A percentile compares a stretch with the other conserved stretches of the same genome.
These are phyloP conservation scores for Metschnikowia santaceciliae DNA, from an alignment of 805 yeast species.

Conservation along the genomic window DNA sequence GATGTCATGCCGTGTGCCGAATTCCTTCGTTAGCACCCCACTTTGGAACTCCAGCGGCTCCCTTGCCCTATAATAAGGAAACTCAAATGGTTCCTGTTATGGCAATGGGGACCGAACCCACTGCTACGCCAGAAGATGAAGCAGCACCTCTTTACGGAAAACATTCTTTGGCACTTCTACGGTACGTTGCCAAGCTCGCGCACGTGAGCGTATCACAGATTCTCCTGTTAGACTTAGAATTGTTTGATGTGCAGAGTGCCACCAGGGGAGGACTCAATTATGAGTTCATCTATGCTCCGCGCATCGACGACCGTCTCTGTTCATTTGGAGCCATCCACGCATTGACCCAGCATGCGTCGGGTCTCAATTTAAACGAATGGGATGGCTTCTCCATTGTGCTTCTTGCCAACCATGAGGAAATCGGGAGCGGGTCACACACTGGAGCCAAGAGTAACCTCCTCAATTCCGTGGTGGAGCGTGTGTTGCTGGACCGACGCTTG, in stretches of 20 bases:
- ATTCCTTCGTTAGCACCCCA: conserved; percentile 41
- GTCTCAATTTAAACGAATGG: conserved; percentile 16
- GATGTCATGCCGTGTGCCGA: conserved; percentile 34
- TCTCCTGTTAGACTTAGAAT: conserved; percentile 32
- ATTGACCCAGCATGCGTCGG: conserved; percentile 18
- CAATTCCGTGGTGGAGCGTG: conserved; percentile 18
- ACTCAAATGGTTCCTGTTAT: conserved; percentile 39
- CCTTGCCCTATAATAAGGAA: conserved; percentile 30
- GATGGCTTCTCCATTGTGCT: conserved; percentile 30
- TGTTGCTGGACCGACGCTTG: conserved; percentile 7
- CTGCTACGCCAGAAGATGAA: conserved; percentile 28
- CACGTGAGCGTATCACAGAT: conserved; percentile 21
- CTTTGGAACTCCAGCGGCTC: conserved; percentile 26
- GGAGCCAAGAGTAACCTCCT: conserved; percentile 38
- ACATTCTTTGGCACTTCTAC: conserved; percentile 31
- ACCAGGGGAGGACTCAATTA: conserved; percentile 33
- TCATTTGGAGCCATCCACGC: conserved; percentile 36
- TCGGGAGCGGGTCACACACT: conserved; percentile 37
- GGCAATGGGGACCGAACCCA: conserved; percentile 19
- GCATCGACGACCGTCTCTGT: conserved; percentile 42
- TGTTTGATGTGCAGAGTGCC: conserved; percentile 35
- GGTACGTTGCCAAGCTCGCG: conserved; percentile 28
- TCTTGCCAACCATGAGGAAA: conserved; percentile 40
- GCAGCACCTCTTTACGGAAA: conserved; percentile 24
- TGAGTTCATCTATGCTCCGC: conserved; percentile 38